Conservation (phyloP, 129 eudicot species). For the Mikania micrantha region DNA sequence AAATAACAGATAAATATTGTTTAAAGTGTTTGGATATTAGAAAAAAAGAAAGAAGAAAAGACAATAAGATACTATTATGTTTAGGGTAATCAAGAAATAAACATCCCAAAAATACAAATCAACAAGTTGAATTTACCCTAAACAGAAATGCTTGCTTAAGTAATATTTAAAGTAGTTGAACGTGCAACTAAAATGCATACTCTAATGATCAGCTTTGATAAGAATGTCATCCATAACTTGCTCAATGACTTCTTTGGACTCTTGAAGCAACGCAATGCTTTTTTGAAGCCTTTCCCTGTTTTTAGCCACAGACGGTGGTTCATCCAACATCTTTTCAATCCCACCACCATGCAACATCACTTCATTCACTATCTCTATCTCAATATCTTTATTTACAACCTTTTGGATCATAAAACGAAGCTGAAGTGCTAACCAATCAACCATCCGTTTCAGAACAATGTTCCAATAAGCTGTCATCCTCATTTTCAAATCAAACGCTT, state of each 20-base stretch:
- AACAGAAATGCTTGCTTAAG: too few relatives aligned
- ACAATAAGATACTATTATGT: too few relatives aligned
- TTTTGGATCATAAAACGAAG: constrained; percentile 11
- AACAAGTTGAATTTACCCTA: too few relatives aligned
- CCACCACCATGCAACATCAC: constrained; percentile 15
- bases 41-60: too few relatives aligned
- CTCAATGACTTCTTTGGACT: constrained; percentile 17
- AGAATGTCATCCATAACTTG: background rate
- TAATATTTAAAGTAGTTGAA: too few relatives aligned
- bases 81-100: too few relatives aligned
- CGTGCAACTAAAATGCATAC: too few relatives aligned
- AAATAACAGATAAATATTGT: too few relatives aligned
- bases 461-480: constrained; percentile 31
- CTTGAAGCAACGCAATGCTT: constrained; percentile 16
- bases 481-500: constrained; percentile 33
- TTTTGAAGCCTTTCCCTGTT: constrained; percentile 16
- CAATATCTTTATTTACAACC: constrained; percentile 19
- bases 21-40: too few relatives aligned
- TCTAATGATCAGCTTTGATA: background rate
- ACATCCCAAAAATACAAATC: too few relatives aligned
- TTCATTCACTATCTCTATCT: constrained; percentile 15
- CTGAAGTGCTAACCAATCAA: constrained; percentile 25
- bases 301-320: constrained; percentile 11
- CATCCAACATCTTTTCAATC: constrained; percentile 29
- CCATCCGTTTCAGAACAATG: constrained; percentile 24